These are phyloP conservation scores for Nicotiana obtusifolia DNA, from an alignment of 257 asterid genomes.

Conservation along the genomic window DNA sequence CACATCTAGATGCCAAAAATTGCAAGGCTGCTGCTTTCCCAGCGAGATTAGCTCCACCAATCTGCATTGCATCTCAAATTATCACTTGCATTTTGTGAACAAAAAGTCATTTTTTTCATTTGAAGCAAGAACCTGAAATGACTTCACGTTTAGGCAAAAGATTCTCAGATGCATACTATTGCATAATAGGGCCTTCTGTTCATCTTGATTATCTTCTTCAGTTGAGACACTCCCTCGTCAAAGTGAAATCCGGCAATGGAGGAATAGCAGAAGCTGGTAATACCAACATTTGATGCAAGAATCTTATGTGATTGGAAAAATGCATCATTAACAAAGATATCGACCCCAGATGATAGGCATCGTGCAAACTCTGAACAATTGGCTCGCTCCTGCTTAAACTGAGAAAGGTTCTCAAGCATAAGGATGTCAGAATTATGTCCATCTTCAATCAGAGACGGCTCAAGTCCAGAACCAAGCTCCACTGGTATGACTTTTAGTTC, in stretches of 20 bases:
- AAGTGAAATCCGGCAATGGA: constrained; percentile 77
- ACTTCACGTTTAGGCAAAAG: constrained; percentile 12
- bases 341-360: constrained; percentile 60
- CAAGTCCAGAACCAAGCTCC: constrained; percentile 26
- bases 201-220: constrained; percentile 48
- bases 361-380: constrained; percentile 60
- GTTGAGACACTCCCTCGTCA: constrained; percentile 54
- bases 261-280: constrained; percentile 60
- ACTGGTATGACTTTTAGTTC: constrained; percentile 57
- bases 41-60: constrained; percentile 71
- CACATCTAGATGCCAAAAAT: constrained; percentile 59
- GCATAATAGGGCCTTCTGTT: constrained; percentile 57
- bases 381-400: constrained; percentile 60
- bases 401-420: constrained; percentile 66
- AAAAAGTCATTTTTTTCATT: neutral
- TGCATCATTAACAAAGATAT: constrained; percentile 81
- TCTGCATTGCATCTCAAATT: constrained; percentile 37
- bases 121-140: constrained; percentile 6
- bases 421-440: constrained; percentile 29
- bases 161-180: constrained; percentile 46
- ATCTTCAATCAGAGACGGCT: constrained; percentile 27
- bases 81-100: neutral
- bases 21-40: constrained; percentile 64
- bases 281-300: constrained; percentile 88
- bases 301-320: constrained; percentile 75